Evolutionary conservation across 176 grass and related monocot species (phyloP).

Genomic region (Musa schizocarpa): DNA sequence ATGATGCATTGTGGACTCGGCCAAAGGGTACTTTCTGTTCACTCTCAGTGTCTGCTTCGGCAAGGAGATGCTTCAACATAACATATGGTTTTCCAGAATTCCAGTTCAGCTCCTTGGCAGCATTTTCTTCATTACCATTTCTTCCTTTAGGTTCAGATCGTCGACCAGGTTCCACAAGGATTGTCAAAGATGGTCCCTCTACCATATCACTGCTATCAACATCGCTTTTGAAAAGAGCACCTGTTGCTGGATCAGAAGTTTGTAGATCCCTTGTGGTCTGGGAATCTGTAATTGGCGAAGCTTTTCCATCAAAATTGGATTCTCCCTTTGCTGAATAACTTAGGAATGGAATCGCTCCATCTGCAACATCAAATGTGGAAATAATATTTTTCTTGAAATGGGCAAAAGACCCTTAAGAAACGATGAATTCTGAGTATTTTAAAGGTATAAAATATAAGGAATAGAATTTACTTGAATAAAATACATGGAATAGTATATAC

Average conservation of each 20-base stretch:
- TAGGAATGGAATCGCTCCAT: not conserved
- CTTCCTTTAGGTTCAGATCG: conserved; percentile 7
- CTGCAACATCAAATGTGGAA: not conserved
- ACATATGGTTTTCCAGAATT: conserved; percentile 28
- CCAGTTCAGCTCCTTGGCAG: not conserved
- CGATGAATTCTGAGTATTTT: not conserved
- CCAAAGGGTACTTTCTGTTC: conserved; percentile 34
- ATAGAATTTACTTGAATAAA: too few species aligned
- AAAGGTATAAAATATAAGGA: too few species aligned
- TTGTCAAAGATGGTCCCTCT: conserved; percentile 1
- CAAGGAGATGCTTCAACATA: conserved; percentile 55
- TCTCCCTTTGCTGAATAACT: not conserved
- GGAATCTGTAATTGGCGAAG: conserved; percentile 9
- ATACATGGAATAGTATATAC: too few species aligned
- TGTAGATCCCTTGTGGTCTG: conserved; percentile 7
- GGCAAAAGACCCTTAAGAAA: too few species aligned
- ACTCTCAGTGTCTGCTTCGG: conserved; percentile 38
- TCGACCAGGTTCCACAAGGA: conserved; percentile 5
- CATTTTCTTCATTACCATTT: conserved; percentile 24
- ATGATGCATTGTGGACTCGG: conserved; percentile 18
- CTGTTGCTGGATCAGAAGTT: conserved; percentile 11
- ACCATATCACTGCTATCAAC: not conserved
- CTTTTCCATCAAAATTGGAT: conserved; percentile 14
- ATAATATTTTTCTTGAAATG: too few species aligned
- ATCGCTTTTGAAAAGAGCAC: conserved; percentile 5